Base-by-base conservation (phyloP, 139 green algal species). In the Pleodorina starrii region DNA sequence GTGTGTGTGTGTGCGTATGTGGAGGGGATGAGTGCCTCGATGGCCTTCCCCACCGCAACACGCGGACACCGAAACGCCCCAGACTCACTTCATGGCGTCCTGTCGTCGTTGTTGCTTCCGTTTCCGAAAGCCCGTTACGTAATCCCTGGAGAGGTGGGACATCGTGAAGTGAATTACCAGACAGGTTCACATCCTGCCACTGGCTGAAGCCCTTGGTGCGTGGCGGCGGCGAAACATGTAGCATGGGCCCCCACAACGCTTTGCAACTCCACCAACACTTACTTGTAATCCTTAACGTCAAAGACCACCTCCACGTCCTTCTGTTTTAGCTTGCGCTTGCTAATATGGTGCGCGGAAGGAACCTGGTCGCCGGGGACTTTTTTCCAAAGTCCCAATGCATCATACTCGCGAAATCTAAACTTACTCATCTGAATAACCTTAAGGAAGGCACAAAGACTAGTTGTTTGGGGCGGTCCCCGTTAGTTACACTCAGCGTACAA, bases 111-210 rank as follows among this genome's bases (percentile, higher is more conserved):
- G 88, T 88, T 95, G 93, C 87, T 97, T 97, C 19, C 94, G 92
- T 73, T 97, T 97, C 12, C 92, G 82, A 60, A 97, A 97, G 5
- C 94, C 94, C 23, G 94, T 97, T 12, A 97, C 54, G 72, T 94
- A 96, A 4, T 97, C 94, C 76, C 94, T 97, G 90, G 66, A 57
- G 2, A 7, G 19, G n/a, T n/a, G n/a, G n/a, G n/a, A n/a, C n/a
- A n/a, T n/a, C n/a, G n/a, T n/a, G n/a, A 12, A 43, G 25, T 25
- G 5, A 40, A 38, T 36, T 42, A 42, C 1, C 63, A 25, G 2
- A 66, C 7, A 21, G 25, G 7, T 66, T 66, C 25, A 66, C 54
- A 66, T 12, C 9, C 54, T n/a, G 7, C 9, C 3, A 27, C 6
- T 12, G 9, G 54, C 54, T 21, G 21, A 12, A 9, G 9, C 21